Percentiles rank a stretch among this genome's conserved stretches.
Evolutionary conservation across 805 yeast genomes (phyloP).

Genomic region (Ogataea dorogensis): DNA sequence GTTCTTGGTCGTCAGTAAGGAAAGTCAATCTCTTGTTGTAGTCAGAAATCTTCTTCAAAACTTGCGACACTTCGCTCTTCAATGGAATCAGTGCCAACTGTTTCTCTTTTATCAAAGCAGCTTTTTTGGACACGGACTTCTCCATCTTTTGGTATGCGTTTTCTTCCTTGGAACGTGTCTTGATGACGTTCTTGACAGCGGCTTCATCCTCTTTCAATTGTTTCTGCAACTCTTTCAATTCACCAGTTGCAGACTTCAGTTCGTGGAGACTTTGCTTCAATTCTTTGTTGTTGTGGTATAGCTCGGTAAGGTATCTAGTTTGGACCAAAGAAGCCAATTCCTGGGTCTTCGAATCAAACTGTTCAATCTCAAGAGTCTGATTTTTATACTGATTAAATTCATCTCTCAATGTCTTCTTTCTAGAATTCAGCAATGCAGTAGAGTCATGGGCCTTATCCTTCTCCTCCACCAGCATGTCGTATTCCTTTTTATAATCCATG

Average conservation of each 20-base stretch:
- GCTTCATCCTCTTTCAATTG: conserved; percentile 31
- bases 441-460: conserved; percentile 63
- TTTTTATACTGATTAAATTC: conserved; percentile 78
- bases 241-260: conserved; percentile 26
- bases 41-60: conserved; percentile 45
- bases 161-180: conserved; percentile 47
- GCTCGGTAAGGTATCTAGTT: conserved; percentile 56
- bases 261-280: conserved; percentile 34
- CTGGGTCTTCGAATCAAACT: conserved; percentile 53
- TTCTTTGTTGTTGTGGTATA: conserved; percentile 56
- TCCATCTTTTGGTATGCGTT: conserved; percentile 42
- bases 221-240: conserved; percentile 12
- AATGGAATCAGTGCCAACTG: conserved; percentile 59
- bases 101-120: conserved; percentile 42
- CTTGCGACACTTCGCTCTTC: conserved; percentile 51
- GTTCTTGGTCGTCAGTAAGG: conserved; percentile 48
- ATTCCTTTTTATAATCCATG: conserved; percentile 60
- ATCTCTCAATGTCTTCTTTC: conserved; percentile 64
- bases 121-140: conserved; percentile 36
- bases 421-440: conserved; percentile 62
- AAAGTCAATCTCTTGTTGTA: conserved; percentile 49
- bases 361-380: conserved; percentile 69
- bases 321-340: conserved; percentile 49
- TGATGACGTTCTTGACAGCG: conserved; percentile 27
- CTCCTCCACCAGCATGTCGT: conserved; percentile 60